Conservation (phyloP, 371 early-diverging fungal species). For the Phascolomyces articulosus region DNA sequence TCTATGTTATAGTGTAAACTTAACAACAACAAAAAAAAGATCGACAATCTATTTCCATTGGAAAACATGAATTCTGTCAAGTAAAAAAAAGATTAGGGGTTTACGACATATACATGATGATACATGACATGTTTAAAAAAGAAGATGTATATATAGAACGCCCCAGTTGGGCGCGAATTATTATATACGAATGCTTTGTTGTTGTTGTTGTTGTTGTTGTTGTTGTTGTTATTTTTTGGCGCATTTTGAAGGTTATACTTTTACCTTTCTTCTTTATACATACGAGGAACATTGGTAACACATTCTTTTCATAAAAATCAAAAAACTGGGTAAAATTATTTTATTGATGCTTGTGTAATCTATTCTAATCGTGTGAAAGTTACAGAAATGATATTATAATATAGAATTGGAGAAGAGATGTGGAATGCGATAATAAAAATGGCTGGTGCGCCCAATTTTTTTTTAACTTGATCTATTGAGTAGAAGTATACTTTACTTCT, state of each 20-base stretch:
- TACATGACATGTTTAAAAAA: not conserved
- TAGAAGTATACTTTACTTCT: not conserved
- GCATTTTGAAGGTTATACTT: too few relatives aligned
- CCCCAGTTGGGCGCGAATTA: too few relatives aligned
- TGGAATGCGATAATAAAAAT: not conserved
- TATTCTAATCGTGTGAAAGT: not conserved
- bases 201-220: too few relatives aligned
- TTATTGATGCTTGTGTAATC: constrained; percentile 1
- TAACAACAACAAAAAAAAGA: not conserved
- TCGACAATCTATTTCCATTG: not conserved
- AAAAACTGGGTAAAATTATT: not conserved
- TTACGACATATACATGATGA: not conserved
- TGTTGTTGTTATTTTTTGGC: too few relatives aligned
- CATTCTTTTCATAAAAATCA: not conserved
- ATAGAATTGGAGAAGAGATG: not conserved
- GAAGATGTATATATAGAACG: too few relatives aligned
- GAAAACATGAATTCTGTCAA: constrained; percentile 7
- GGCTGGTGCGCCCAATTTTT: not conserved
- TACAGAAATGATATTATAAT: not conserved
- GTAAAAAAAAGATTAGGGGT: not conserved
- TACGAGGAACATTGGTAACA: too few relatives aligned
- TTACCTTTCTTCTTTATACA: too few relatives aligned
- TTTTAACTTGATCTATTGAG: not conserved
- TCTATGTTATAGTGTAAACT: not conserved
- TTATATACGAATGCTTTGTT: too few relatives aligned